Evolutionary conservation across 176 grass and related monocot genomes (phyloP), one percentile per base, ranked within the genome.

Genomic region (Raddia guianensis): DNA sequence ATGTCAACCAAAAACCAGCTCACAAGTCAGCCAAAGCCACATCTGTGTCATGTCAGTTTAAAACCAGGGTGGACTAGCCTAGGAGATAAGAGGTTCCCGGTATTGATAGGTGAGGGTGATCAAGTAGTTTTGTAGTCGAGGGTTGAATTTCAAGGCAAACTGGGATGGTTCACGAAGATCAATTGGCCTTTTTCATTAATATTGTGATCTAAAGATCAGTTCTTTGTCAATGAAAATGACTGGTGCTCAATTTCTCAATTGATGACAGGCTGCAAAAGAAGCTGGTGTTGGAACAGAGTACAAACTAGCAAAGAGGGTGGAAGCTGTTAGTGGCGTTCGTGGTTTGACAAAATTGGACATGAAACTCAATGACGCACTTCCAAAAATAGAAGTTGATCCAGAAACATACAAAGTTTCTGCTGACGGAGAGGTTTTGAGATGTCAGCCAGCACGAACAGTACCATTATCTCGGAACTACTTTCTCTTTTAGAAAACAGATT

Each of bases 401-500:
- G 94, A 97, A 80, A 78, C 85, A 7, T 97, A 92, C 66, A 85
- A 52, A 0, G 91, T 97, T 65, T 91, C 87, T 49, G 95, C 95
- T 42, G 87, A 97, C 72, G 91, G 91, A 54, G 83, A 92, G 72
- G 61, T 85, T 70, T 86, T 97, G 82, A 87, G 47, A 49, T 97
- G 95, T 57, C 64, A 87, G 8, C 74, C 95, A 21, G 77, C 81
- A 45, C 62, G 90, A 32, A 83, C 87, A 14, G 59, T 97, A 18
- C 95, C 95, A 44, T 74, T 97, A 42, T 92, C 95, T 52, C 87
- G 95, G 57, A 97, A 97, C 75, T 97, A 97, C 81, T 97, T 97
- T 68, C 86, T 94, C 50, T 97, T 97, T 75, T 97, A 91, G 80
- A 21, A 15, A 32, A 62, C 43, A 3, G 10, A 46, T 62, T 19